phyloP scores from a whole-genome alignment of 2,329 filamentous ascomycete genomes.

The Cyphellophora europaea region DNA sequence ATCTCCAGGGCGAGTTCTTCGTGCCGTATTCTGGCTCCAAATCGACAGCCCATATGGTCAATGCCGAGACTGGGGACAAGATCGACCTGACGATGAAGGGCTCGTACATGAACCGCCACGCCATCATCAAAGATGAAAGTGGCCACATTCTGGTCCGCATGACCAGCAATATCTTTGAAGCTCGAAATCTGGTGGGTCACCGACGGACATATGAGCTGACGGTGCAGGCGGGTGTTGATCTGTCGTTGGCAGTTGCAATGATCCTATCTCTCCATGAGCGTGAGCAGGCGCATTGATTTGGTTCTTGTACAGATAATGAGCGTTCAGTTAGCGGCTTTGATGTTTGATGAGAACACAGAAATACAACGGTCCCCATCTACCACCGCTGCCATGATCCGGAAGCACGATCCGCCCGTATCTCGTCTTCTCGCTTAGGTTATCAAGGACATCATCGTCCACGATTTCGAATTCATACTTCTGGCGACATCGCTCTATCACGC shows the following conservation, averaged over 20 bases:
- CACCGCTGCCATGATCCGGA: background rate
- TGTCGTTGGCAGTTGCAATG: background rate
- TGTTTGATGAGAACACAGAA: background rate
- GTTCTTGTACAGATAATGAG: background rate
- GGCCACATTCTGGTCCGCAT: background rate
- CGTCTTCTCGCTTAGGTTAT: slow-evolving; percentile 1
- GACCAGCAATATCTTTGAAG: slow-evolving; percentile 1
- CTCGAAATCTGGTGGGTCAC: background rate
- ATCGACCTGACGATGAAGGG: background rate
- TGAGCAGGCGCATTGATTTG: too few species aligned
- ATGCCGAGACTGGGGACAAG: background rate
- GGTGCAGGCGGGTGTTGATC: background rate
- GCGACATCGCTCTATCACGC: slow-evolving; percentile 5
- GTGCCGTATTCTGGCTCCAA: background rate
- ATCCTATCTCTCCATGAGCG: background rate
- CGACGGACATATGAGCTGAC: background rate
- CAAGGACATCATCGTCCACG: background rate
- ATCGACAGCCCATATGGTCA: background rate
- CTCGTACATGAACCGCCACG: background rate
- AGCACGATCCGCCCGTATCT: slow-evolving; percentile 1
- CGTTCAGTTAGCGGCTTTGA: background rate
- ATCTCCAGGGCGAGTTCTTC: background rate
- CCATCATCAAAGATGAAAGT: slow-evolving; percentile 1
- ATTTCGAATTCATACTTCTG: background rate
- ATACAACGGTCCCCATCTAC: slow-evolving; percentile 1